Percentiles rank a stretch among this genome's conserved stretches.
phyloP scores from a whole-genome alignment of 2,329 filamentous ascomycete species.

The Gaeumannomyces sp. region DNA sequence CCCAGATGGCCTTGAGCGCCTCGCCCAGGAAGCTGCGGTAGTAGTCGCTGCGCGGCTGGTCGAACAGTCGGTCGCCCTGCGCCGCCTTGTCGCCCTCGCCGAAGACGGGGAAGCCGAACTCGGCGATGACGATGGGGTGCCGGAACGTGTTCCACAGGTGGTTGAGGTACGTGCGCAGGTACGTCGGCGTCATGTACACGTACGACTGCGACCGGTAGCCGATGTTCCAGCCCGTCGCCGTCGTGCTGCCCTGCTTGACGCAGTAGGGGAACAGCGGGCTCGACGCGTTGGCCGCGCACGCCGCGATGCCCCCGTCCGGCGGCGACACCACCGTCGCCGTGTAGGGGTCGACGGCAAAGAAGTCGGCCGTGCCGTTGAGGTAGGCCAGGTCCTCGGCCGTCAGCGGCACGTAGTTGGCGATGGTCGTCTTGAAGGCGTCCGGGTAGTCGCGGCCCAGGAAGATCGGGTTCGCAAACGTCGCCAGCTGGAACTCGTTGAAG shows the following conservation, averaged over 20 bases:
- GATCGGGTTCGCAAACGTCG: conserved; percentile 46
- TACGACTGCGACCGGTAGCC: conserved; percentile 50
- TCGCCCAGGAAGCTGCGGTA: conserved; percentile 49
- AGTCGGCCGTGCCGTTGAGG: conserved; percentile 44
- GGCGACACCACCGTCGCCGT: conserved; percentile 48
- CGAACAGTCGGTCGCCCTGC: conserved; percentile 29
- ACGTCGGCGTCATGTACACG: conserved; percentile 52
- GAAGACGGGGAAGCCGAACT: conserved; percentile 51
- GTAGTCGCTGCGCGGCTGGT: conserved; percentile 47
- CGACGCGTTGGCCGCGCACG: conserved; percentile 40
- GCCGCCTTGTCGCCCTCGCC: conserved; percentile 35
- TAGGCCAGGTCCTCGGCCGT: conserved; percentile 40
- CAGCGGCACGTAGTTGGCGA: conserved; percentile 39
- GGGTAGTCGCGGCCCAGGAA: conserved; percentile 47
- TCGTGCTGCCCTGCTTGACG: conserved; percentile 39
- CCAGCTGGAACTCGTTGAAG: conserved; percentile 41
- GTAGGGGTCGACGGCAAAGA: conserved; percentile 53
- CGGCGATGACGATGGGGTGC: conserved; percentile 40
- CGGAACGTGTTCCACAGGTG: conserved; percentile 56
- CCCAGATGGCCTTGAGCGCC: conserved; percentile 47
- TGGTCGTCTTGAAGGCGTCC: conserved; percentile 36
- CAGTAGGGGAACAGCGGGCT: conserved; percentile 45
- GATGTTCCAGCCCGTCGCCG: conserved; percentile 49
- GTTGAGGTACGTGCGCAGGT: conserved; percentile 47
- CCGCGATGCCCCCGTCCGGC: conserved; percentile 36